Percentiles rank a stretch among this genome's conserved stretches.
Conservation (phyloP, 2,329 filamentous ascomycete genomes). For the Massarina eburnea region DNA sequence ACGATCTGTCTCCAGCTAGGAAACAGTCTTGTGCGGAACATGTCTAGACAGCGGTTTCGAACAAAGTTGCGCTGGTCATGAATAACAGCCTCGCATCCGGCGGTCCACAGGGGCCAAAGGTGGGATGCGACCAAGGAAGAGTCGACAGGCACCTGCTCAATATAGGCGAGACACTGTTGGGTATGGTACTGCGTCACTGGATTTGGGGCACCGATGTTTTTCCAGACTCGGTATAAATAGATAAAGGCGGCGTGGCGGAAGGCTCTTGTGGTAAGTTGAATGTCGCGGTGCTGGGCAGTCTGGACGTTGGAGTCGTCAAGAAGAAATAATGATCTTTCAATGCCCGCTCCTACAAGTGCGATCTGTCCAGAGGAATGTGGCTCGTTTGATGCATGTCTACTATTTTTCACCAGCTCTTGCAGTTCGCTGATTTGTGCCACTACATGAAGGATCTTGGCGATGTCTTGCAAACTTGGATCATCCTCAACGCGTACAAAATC, state of each 20-base stretch:
- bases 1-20: constrained; percentile 27
- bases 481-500: constrained; percentile 29
- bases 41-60: constrained; percentile 22
- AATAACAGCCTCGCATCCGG: constrained; percentile 31
- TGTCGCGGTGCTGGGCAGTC: no score
- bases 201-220: constrained; percentile 32
- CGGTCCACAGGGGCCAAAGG: constrained; percentile 36
- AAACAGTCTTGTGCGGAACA: constrained; percentile 27
- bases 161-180: constrained; percentile 20
- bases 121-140: constrained; percentile 32
- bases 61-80: constrained; percentile 26
- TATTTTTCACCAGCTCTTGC: constrained; percentile 23
- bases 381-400: no score
- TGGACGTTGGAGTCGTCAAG: no score
- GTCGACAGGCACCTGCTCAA: constrained; percentile 16
- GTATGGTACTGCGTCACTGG: constrained; percentile 33
- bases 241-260: constrained; percentile 38
- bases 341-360: no score
- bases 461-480: constrained; percentile 21
- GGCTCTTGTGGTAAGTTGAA: constrained; percentile 27
- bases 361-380: no score
- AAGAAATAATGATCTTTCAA: no score
- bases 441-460: constrained; percentile 26
- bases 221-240: constrained; percentile 37
- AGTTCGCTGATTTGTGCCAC: constrained; percentile 31